Percentiles rank a stretch among this genome's conserved stretches.
phyloP scores from a whole-genome alignment of 192 early-diverging fungal genomes.

The Linnemannia exigua region DNA sequence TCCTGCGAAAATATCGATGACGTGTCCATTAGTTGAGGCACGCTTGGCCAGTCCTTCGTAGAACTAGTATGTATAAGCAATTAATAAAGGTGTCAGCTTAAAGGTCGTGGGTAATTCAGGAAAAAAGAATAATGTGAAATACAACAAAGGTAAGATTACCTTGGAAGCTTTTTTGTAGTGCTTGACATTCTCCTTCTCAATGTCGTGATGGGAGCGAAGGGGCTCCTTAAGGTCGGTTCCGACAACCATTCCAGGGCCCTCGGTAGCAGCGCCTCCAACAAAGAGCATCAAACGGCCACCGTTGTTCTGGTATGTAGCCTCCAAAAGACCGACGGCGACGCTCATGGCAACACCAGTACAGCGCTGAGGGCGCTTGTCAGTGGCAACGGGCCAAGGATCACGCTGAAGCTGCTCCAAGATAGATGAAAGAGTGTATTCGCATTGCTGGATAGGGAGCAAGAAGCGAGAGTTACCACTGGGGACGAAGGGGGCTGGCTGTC shows the following conservation, averaged over 20 bases:
- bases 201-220: slow-evolving; percentile 97
- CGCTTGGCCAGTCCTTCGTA: slow-evolving; percentile 93
- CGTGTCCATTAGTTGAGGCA: slow-evolving; percentile 88
- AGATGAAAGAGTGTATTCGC: slow-evolving; percentile 95
- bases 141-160: slow-evolving; percentile 51
- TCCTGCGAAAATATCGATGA: slow-evolving; percentile 97
- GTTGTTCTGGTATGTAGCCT: slow-evolving; percentile 93
- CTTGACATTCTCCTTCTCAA: slow-evolving; percentile 95
- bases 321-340: slow-evolving; percentile 94
- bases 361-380: slow-evolving; percentile 91
- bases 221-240: slow-evolving; percentile 92
- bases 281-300: slow-evolving; percentile 96
- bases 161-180: slow-evolving; percentile 96
- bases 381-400: slow-evolving; percentile 97
- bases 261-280: slow-evolving; percentile 92
- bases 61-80: slow-evolving; percentile 66
- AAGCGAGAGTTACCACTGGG: slow-evolving; percentile 71
- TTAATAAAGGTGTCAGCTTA: background rate
- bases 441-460: slow-evolving; percentile 92
- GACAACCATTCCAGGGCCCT: slow-evolving; percentile 98
- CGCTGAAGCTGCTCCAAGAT: slow-evolving; percentile 97
- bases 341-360: slow-evolving; percentile 96
- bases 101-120: background rate
- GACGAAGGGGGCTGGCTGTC: slow-evolving; percentile 45
- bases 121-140: background rate